Evolutionary conservation across 139 green algal genomes (phyloP).

Genomic region (Chlorella sp.): DNA sequence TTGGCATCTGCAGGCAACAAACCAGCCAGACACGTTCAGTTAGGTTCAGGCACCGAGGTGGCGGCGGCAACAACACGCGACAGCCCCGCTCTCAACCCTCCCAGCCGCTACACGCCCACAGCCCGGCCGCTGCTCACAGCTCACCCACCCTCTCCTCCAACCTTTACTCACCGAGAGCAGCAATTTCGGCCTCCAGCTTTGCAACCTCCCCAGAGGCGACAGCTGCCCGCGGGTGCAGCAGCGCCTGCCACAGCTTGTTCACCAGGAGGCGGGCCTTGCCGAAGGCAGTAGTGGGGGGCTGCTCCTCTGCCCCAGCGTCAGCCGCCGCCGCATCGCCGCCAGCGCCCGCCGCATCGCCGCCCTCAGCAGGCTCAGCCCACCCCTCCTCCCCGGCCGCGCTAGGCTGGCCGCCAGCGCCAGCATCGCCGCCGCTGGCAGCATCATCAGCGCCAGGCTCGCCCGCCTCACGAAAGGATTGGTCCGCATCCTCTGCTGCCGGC

Average conservation of each 20-base stretch:
- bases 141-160: not conserved
- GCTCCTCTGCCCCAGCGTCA: not conserved
- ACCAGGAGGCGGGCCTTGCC: slow-evolving; percentile 16
- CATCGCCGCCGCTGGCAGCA: not conserved
- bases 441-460: not conserved
- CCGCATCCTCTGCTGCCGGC: slow-evolving; percentile 8
- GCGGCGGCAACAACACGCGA: too few species aligned
- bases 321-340: not conserved
- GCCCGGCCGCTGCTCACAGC: too few species aligned
- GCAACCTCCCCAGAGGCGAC: not conserved
- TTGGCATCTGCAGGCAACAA: slow-evolving; percentile 1
- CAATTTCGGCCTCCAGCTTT: not conserved
- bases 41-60: too few species aligned
- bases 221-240: not conserved
- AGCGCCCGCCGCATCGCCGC: not conserved
- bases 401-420: not conserved
- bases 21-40: not conserved
- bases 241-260: not conserved
- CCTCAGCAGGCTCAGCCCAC: not conserved
- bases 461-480: slow-evolving; percentile 17
- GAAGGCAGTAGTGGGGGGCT: slow-evolving; percentile 21
- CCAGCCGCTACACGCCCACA: too few species aligned
- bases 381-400: not conserved
- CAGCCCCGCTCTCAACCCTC: too few species aligned
- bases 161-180: not conserved